Evolutionary conservation across 768 basidiomycete species (phyloP).

Genomic region (Clitopilus hobsonii): DNA sequence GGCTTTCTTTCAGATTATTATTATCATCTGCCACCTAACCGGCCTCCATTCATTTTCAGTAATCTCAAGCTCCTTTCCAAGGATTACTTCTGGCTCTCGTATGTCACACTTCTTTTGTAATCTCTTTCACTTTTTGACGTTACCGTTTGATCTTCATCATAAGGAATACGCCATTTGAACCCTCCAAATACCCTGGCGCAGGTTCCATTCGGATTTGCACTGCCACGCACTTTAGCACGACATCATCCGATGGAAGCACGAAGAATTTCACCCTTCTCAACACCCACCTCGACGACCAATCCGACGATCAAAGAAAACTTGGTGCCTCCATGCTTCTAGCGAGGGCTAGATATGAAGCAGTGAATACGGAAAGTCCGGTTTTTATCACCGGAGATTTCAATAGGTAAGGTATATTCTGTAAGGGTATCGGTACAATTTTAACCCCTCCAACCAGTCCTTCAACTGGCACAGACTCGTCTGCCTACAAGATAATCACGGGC

Average conservation of each 20-base stretch:
- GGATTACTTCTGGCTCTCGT: constrained; percentile 58
- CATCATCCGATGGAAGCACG: constrained; percentile 7
- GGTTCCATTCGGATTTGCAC: constrained; percentile 48
- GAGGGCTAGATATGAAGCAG: constrained; percentile 45
- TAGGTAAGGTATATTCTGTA: constrained; percentile 16
- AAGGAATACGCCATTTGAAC: constrained; percentile 42
- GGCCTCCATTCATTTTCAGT: background rate
- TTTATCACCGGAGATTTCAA: constrained; percentile 55
- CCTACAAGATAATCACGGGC: constrained; percentile 48
- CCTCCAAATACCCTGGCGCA: constrained; percentile 47
- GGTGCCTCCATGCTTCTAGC: constrained; percentile 48
- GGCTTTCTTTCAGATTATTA: background rate
- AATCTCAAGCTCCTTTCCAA: constrained; percentile 31
- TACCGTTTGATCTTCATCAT: background rate
- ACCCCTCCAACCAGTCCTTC: constrained; percentile 27
- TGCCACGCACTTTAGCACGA: constrained; percentile 29
- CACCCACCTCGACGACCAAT: constrained; percentile 51
- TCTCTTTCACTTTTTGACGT: background rate
- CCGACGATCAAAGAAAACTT: constrained; percentile 44
- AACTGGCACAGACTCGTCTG: constrained; percentile 39
- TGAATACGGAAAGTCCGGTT: constrained; percentile 32
- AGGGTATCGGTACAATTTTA: no score
- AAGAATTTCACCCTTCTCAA: constrained; percentile 39
- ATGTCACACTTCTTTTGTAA: constrained; percentile 12
- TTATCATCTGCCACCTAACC: background rate